Percentiles rank a stretch among this genome's conserved stretches.
phyloP scores from a whole-genome alignment of 2,329 filamentous ascomycete species.

The Fusarium decemcellulare region DNA sequence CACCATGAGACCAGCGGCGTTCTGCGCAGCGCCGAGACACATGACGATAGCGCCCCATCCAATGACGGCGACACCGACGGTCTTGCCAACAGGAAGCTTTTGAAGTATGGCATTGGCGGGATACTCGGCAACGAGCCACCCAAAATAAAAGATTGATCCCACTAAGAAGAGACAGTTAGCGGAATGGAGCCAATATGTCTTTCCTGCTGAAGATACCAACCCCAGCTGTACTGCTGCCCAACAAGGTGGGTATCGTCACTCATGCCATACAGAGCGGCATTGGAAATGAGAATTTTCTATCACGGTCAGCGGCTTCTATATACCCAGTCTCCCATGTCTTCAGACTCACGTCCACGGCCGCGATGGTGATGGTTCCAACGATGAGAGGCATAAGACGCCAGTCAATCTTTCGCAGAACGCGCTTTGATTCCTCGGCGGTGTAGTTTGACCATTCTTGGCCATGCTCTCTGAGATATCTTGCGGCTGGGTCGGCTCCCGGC shows the following conservation, averaged over 20 bases:
- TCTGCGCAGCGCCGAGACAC: slow-evolving; percentile 55
- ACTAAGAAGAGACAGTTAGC: neutral
- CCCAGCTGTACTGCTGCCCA: slow-evolving; percentile 30
- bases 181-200: neutral
- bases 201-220: neutral
- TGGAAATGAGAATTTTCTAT: slow-evolving; percentile 27
- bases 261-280: slow-evolving; percentile 28
- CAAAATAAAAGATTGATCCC: slow-evolving; percentile 29
- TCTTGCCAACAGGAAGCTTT: slow-evolving; percentile 11
- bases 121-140: slow-evolving; percentile 16
- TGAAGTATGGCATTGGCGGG: slow-evolving; percentile 15
- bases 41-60: slow-evolving; percentile 54
- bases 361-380: slow-evolving; percentile 11
- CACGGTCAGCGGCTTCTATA: no score
- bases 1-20: slow-evolving; percentile 45
- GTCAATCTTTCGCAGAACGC: slow-evolving; percentile 24
- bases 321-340: no score
- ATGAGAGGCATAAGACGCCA: slow-evolving; percentile 25
- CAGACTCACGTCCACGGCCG: slow-evolving; percentile 15
- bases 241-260: slow-evolving; percentile 11
- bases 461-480: neutral
- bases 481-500: neutral
- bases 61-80: neutral
- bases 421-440: neutral
- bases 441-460: neutral